Evolutionary conservation across 2,329 filamentous ascomycete genomes (phyloP).

Genomic region (Penicillium brasilianum): DNA sequence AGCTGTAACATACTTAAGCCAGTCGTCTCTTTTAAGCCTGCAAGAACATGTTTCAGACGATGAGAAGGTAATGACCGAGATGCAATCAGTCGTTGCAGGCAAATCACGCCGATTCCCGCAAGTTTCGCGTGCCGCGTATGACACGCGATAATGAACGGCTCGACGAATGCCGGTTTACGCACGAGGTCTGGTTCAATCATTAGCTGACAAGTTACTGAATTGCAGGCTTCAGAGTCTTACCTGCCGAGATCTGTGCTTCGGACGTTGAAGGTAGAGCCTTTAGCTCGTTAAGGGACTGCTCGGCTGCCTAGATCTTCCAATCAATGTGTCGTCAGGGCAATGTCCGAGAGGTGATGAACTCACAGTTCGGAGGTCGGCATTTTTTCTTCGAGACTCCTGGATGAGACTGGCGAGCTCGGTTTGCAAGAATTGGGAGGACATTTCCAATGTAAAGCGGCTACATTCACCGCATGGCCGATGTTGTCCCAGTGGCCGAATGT

Average conservation of each 20-base stretch:
- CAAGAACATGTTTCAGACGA: conserved; percentile 82
- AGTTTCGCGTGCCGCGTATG: conserved; percentile 89
- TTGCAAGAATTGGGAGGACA: conserved; percentile 89
- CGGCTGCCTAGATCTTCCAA: conserved; percentile 69
- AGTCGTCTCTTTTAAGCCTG: conserved; percentile 84
- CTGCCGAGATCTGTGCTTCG: conserved; percentile 75
- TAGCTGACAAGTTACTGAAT: conserved; percentile 1
- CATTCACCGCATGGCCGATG: conserved; percentile 40
- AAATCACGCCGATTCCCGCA: conserved; percentile 83
- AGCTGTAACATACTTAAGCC: conserved; percentile 62
- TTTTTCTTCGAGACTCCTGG: conserved; percentile 94
- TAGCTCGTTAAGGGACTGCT: conserved; percentile 90
- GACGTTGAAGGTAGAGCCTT: conserved; percentile 75
- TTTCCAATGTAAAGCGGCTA: conserved; percentile 52
- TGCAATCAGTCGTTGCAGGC: conserved; percentile 86
- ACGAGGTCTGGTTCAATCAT: conserved; percentile 70
- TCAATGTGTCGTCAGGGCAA: conserved; percentile 29
- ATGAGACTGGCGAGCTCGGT: conserved; percentile 89
- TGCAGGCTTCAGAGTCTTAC: conserved; percentile 48
- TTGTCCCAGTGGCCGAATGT: conserved; percentile 16
- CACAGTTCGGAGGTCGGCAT: conserved; percentile 81
- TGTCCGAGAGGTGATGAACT: conserved; percentile 22
- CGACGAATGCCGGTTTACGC: conserved; percentile 80
- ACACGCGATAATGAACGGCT: conserved; percentile 93
- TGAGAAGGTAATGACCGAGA: conserved; percentile 77